Evolutionary conservation across 495 filamentous ascomycete species (phyloP).

Genomic region (Rhypophila decipiens): DNA sequence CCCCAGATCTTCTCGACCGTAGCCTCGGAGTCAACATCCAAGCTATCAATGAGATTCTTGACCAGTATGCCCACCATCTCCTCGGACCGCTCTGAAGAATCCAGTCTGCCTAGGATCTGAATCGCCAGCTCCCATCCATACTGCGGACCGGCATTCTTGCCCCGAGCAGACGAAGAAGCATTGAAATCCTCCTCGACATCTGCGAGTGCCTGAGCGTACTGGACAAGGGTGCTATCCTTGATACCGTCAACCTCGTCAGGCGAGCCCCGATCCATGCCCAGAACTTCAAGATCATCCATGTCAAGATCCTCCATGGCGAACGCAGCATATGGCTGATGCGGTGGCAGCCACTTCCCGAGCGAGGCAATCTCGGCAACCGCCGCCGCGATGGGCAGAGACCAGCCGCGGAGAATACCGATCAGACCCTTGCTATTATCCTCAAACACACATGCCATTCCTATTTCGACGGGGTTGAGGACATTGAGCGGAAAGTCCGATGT

Average conservation of each 20-base stretch:
- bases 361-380: conserved; percentile 74
- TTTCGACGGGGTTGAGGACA: conserved; percentile 62
- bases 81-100: conserved; percentile 56
- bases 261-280: conserved; percentile 40
- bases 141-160: conserved; percentile 30
- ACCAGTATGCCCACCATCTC: conserved; percentile 52
- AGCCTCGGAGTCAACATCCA: conserved; percentile 56
- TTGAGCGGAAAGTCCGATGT: conserved; percentile 59
- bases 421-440: conserved; percentile 70
- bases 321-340: conserved; percentile 29
- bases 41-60: conserved; percentile 52
- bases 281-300: conserved; percentile 49
- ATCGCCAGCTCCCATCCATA: conserved; percentile 86
- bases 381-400: conserved; percentile 69
- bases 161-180: conserved; percentile 18
- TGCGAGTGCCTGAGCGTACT: conserved; percentile 59
- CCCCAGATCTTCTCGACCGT: conserved; percentile 71
- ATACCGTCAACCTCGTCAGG: conserved; percentile 44
- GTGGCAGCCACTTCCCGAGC: conserved; percentile 67
- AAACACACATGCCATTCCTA: conserved; percentile 71
- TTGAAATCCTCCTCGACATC: conserved; percentile 37
- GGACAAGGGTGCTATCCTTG: conserved; percentile 66
- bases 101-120: conserved; percentile 65
- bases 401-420: conserved; percentile 63
- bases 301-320: conserved; percentile 37